phyloP scores from a whole-genome alignment of 2,329 filamentous ascomycete species.

The Ascochyta lentis region DNA sequence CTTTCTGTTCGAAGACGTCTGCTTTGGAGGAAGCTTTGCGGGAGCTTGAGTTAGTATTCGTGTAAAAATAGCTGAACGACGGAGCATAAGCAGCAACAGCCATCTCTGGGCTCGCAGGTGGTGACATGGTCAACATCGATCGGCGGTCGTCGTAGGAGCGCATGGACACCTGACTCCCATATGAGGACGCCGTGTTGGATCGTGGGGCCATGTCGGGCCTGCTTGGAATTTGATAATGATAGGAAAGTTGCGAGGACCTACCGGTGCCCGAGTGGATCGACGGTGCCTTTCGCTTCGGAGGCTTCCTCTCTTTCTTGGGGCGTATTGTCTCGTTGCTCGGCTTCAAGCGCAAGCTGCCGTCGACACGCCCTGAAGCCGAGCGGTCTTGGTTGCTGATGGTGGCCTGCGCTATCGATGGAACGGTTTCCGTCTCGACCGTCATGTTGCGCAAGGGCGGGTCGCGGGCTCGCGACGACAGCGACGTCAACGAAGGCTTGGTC shows the following conservation, averaged over 20 bases:
- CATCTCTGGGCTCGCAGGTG: conserved; percentile 37
- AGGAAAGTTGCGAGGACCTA: conserved; percentile 59
- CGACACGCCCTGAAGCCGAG: conserved; percentile 64
- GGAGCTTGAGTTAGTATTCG: conserved; percentile 44
- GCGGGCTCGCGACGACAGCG: conserved; percentile 66
- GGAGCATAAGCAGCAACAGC: conserved; percentile 32
- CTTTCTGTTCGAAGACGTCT: conserved; percentile 96
- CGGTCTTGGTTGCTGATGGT: conserved; percentile 69
- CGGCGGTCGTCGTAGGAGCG: conserved; percentile 41
- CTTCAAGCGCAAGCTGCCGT: conserved; percentile 82
- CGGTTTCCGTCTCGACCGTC: conserved; percentile 97
- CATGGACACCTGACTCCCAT: conserved; percentile 40
- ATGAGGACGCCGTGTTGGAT: conserved; percentile 37
- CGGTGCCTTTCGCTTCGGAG: conserved; percentile 75
- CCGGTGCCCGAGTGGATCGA: conserved; percentile 74
- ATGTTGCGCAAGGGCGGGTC: conserved; percentile 86
- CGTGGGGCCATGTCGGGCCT: conserved; percentile 34
- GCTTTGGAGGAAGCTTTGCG: conserved; percentile 85
- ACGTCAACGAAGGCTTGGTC: conserved; percentile 72
- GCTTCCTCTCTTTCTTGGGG: conserved; percentile 92
- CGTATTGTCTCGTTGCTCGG: conserved; percentile 95
- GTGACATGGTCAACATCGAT: conserved; percentile 34
- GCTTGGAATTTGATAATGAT: conserved; percentile 39
- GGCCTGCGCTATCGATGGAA: conserved; percentile 86
- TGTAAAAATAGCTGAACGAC: conserved; percentile 44